These are phyloP conservation scores for Avena atlantica DNA, from an alignment of 176 grass and related monocot species.

Conservation along the genomic window DNA sequence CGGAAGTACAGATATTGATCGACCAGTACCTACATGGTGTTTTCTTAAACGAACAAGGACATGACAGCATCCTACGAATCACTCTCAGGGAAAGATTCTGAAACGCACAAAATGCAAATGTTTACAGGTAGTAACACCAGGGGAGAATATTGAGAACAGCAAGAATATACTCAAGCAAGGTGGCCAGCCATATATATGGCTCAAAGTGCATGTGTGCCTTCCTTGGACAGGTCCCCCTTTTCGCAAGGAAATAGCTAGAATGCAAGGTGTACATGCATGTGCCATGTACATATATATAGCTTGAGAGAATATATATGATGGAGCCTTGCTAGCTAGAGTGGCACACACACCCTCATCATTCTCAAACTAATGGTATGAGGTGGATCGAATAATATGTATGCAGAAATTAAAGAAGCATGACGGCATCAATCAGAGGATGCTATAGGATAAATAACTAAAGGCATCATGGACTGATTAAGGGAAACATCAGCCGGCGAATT, in stretches of 20 bases:
- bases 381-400: background rate
- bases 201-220: constrained; percentile 6
- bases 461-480: background rate
- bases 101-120: background rate
- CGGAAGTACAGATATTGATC: background rate
- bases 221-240: background rate
- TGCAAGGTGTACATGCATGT: background rate
- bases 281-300: background rate
- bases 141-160: constrained; percentile 7
- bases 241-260: constrained; percentile 12
- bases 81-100: background rate
- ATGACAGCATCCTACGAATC: background rate
- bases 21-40: background rate
- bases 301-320: constrained; percentile 4
- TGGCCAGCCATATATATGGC: background rate
- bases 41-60: background rate
- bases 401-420: background rate
- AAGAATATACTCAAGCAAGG: background rate
- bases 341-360: background rate
- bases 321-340: background rate
- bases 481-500: background rate
- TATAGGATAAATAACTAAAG: background rate
- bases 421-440: constrained; percentile 25
- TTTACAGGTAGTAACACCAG: background rate
- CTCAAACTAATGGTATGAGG: background rate